Conservation (phyloP, 2,329 filamentous ascomycete species). For the Exserohilum rostratum region DNA sequence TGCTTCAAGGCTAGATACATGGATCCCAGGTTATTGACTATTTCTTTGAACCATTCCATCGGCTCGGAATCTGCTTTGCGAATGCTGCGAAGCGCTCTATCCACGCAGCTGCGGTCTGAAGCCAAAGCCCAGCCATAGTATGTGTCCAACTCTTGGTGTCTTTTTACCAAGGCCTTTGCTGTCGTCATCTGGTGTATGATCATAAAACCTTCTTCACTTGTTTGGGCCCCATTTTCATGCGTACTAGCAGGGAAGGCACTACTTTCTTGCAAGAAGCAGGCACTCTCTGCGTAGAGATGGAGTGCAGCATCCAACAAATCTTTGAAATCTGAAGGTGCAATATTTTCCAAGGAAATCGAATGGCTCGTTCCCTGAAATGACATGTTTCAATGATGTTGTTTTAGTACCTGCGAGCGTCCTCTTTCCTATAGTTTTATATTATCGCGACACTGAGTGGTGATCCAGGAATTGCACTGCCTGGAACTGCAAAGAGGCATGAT, state of each 20-base stretch:
- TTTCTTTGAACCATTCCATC: neutral
- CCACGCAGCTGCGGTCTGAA: slow-evolving; percentile 1
- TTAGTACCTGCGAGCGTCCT: too few relatives aligned
- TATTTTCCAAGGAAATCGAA: neutral
- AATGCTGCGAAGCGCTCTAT: neutral
- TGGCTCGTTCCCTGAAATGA: neutral
- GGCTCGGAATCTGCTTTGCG: neutral
- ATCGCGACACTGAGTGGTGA: too few relatives aligned
- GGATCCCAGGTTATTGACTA: neutral
- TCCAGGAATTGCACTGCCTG: too few relatives aligned
- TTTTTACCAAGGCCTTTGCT: neutral
- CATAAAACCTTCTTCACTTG: too few relatives aligned
- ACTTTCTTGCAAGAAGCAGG: neutral
- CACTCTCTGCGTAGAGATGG: neutral
- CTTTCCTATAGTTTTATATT: too few relatives aligned
- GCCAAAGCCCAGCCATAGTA: slow-evolving; percentile 18
- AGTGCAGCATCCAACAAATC: neutral
- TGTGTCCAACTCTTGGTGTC: slow-evolving; percentile 1
- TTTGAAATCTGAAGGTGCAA: neutral
- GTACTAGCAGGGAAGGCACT: too few relatives aligned
- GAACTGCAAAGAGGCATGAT: too few relatives aligned
- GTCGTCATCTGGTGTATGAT: neutral
- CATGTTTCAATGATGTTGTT: neutral
- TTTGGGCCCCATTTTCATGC: neutral
- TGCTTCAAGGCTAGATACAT: neutral